Percentiles rank a stretch among this genome's conserved stretches.
Conservation (phyloP, 192 early-diverging fungal genomes). For the Backusella luteola region DNA sequence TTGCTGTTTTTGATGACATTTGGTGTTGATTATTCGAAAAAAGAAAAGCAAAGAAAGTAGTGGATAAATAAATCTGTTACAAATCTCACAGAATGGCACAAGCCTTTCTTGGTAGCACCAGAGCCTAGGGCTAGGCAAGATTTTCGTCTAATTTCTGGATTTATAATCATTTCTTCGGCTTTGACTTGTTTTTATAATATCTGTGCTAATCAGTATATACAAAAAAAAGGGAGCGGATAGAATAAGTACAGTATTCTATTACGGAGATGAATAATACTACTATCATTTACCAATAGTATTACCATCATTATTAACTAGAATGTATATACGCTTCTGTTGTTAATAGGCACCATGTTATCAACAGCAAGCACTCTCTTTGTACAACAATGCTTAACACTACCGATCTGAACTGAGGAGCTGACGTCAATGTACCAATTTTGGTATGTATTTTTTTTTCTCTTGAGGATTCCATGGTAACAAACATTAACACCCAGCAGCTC, state of each 20-base stretch:
- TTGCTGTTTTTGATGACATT: too few relatives aligned
- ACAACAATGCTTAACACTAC: neutral
- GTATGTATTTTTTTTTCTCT: constrained; percentile 7
- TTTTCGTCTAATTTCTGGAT: neutral
- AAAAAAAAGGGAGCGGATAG: too few relatives aligned
- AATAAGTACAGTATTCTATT: neutral
- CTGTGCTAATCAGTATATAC: neutral
- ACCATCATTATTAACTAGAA: neutral
- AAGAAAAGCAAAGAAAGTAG: neutral
- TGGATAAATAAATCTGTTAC: neutral
- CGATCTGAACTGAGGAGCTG: neutral
- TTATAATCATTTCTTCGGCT: constrained; percentile 1
- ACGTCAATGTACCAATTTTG: constrained; percentile 3
- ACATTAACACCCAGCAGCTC: constrained; percentile 4
- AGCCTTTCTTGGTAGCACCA: neutral
- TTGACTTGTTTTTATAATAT: neutral
- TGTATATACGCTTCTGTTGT: neutral
- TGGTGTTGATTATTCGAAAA: neutral
- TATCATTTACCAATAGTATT: neutral
- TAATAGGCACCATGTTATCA: neutral
- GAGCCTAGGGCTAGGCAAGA: neutral
- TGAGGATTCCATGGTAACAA: neutral
- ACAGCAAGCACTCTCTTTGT: neutral
- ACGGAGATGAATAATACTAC: neutral
- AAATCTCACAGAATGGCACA: neutral